Evolutionary conservation across 805 yeast species (phyloP), one percentile per base, ranked within the genome.

Genomic region (Metschnikowia borealis): DNA sequence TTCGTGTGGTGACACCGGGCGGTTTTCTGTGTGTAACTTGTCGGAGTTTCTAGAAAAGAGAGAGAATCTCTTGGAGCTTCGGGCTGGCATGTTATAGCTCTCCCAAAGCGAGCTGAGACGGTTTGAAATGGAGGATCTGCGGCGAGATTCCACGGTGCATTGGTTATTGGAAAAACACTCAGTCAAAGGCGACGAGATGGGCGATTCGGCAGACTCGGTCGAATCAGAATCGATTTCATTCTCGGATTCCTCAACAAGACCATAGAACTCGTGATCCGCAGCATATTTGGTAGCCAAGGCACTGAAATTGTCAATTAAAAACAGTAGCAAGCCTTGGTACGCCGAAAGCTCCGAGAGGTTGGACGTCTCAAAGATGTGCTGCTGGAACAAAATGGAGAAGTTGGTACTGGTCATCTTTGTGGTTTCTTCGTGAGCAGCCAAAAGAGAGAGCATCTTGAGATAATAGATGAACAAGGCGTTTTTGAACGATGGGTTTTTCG

Each of bases 351-450:
- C 58, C 1, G 51, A 44, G n/a, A 55, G 50, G 7, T 41, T 45
- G 23, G 51, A 23, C n/a, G 59, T 52, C 29, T 53, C 54, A 39
- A 67, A 62, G 17, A 68, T 51, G 47, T 66, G 65, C 10, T 69
- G 72, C 49, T 65, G 70, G 52, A 67, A 68, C 29, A 68, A 62
- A 23, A 67, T 68, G 13, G 71, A 58, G 33, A 55, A 58, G 48
- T 67, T 67, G 33, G 57, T 54, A 13, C 60, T 49, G 6, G 65
- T 50, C 72, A 68, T 68, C 34, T 64, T 64, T 5, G 72, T 68
- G 2, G 51, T 36, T 2, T 50, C 55, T 34, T 54, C 57, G 38
- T 56, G 55, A 2, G 43, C 23, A 21, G 59, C 50, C n/a, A 68
- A 49, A 17, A 49, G 40, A 21, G 50, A 39, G 42, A 64, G 47